Percentiles rank a stretch among this genome's conserved stretches.
phyloP scores from a whole-genome alignment of 163 green algal genomes.

The Chlamydomonas reinhardtii region DNA sequence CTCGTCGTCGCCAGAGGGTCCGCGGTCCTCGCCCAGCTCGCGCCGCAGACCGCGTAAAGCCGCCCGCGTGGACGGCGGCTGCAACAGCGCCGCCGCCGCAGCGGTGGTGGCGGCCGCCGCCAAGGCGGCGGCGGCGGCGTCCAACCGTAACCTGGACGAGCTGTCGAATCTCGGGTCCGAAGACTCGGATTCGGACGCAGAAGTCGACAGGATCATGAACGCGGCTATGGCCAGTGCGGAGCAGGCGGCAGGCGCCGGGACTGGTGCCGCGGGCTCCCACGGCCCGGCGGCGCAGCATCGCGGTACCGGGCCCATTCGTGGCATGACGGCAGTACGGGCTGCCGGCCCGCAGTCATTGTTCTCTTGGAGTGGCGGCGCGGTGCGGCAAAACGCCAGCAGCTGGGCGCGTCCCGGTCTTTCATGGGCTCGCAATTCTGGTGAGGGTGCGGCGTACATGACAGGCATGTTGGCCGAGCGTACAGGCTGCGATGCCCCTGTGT shows the following conservation, averaged over 20 bases:
- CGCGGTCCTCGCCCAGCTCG: neutral
- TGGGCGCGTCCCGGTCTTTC: constrained; percentile 35
- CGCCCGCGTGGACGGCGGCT: constrained; percentile 9
- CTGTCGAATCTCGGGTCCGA: constrained; percentile 22
- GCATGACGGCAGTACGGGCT: neutral
- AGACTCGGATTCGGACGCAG: neutral
- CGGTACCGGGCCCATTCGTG: too few relatives aligned
- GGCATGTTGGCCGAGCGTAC: too few relatives aligned
- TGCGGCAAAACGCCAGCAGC: neutral
- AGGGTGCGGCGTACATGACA: neutral
- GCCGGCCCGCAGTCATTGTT: neutral
- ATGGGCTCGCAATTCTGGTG: constrained; percentile 7
- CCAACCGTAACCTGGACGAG: neutral
- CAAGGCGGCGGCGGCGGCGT: neutral
- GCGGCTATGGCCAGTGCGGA: too few relatives aligned
- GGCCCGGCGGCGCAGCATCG: too few relatives aligned
- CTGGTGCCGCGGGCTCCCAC: too few relatives aligned
- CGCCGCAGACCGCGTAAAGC: constrained; percentile 29
- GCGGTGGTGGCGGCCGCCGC: neutral
- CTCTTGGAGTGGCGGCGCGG: neutral
- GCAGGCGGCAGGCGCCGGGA: too few relatives aligned
- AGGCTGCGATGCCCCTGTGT: too few relatives aligned
- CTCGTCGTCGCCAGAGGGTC: neutral
- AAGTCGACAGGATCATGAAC: neutral
- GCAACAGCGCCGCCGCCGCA: neutral